A percentile compares a stretch with the other conserved stretches of the same genome.
Evolutionary conservation across 306 rosid species (phyloP).

Genomic region (Vigna unguiculata): DNA sequence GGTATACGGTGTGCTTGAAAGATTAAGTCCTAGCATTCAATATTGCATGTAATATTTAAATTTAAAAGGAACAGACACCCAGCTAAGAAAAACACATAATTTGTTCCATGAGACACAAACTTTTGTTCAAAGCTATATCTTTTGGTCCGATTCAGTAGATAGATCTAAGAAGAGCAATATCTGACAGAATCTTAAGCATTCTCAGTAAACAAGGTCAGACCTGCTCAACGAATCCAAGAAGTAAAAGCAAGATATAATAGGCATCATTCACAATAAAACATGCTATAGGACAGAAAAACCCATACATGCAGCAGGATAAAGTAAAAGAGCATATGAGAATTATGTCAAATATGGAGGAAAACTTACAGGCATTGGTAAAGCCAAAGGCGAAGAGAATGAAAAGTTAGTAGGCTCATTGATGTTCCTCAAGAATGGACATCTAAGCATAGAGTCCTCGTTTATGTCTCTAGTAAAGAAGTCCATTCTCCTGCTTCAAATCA

Average conservation of each 20-base stretch:
- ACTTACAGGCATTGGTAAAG: slow-evolving; percentile 82
- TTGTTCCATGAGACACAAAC: slow-evolving; percentile 30
- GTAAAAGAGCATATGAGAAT: slow-evolving; percentile 14
- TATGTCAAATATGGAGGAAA: slow-evolving; percentile 27
- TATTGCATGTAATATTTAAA: slow-evolving; percentile 5
- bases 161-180: slow-evolving; percentile 21
- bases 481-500: slow-evolving; percentile 52
- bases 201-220: slow-evolving; percentile 7
- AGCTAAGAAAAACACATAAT: neutral
- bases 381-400: slow-evolving; percentile 83
- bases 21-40: slow-evolving; percentile 19
- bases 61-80: neutral
- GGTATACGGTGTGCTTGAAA: slow-evolving; percentile 1
- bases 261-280: slow-evolving; percentile 36
- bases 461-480: slow-evolving; percentile 64
- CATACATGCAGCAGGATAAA: neutral
- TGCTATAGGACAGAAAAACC: slow-evolving; percentile 20
- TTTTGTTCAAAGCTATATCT: slow-evolving; percentile 9
- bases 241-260: neutral
- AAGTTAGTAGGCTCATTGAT: slow-evolving; percentile 95
- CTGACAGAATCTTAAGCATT: slow-evolving; percentile 27
- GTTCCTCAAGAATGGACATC: slow-evolving; percentile 97
- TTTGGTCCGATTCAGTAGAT: slow-evolving; percentile 22
- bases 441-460: slow-evolving; percentile 67
- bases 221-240: neutral